Evolutionary conservation across 306 rosid genomes (phyloP).

Genomic region (Erythrophleum fordii): DNA sequence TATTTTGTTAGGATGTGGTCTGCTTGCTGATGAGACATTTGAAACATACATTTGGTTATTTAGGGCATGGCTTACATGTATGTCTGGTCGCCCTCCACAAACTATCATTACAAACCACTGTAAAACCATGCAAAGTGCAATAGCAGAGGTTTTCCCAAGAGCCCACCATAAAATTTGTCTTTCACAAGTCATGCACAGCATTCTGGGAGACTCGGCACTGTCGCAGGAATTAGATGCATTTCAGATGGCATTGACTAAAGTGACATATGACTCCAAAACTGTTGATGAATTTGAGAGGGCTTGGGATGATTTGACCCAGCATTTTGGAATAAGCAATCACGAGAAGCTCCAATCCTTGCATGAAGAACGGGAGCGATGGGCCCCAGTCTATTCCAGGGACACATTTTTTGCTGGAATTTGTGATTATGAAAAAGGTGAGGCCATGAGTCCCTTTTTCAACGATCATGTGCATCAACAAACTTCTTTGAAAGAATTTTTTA

Average conservation of each 20-base stretch:
- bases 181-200: constrained; percentile 67
- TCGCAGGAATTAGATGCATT: constrained; percentile 71
- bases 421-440: constrained; percentile 57
- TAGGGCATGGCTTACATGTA: constrained; percentile 95
- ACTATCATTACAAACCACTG: constrained; percentile 75
- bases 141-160: constrained; percentile 91
- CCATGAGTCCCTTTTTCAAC: constrained; percentile 58
- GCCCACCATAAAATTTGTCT: constrained; percentile 79
- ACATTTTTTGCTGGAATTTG: constrained; percentile 82
- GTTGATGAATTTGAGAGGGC: constrained; percentile 85
- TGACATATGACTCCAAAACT: constrained; percentile 59
- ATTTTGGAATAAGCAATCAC: constrained; percentile 61
- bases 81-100: constrained; percentile 96
- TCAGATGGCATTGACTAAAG: constrained; percentile 60
- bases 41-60: constrained; percentile 89
- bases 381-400: constrained; percentile 81
- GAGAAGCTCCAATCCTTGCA: constrained; percentile 63
- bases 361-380: constrained; percentile 87
- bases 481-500: constrained; percentile 77
- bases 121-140: constrained; percentile 73
- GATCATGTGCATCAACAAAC: constrained; percentile 73
- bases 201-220: constrained; percentile 64
- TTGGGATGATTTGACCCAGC: constrained; percentile 77
- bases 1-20: constrained; percentile 80
- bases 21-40: constrained; percentile 79